Evolutionary conservation across 805 yeast genomes (phyloP).

Genomic region (Blastobotrys robertii): DNA sequence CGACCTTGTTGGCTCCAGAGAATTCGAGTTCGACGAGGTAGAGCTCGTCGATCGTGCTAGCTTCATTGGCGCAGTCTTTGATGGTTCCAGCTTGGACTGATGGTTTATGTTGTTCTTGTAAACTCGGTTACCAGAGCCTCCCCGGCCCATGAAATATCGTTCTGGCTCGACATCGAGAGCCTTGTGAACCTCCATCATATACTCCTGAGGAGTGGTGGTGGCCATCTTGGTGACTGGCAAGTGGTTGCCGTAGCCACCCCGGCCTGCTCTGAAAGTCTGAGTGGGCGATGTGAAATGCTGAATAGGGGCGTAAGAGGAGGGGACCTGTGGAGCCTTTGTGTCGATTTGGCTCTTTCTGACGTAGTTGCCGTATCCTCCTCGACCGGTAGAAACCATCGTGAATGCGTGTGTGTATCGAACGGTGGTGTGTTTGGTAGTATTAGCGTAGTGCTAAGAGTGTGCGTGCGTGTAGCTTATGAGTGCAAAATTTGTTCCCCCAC

Average conservation of each 20-base stretch:
- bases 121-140: constrained; percentile 29
- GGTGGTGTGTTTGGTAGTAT: background rate
- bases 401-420: background rate
- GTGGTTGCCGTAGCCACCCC: constrained; percentile 32
- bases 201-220: constrained; percentile 25
- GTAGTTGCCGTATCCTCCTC: constrained; percentile 27
- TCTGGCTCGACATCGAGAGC: constrained; percentile 25
- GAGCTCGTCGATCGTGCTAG: background rate
- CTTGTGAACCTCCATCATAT: constrained; percentile 25
- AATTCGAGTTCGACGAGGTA: background rate
- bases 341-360: constrained; percentile 5
- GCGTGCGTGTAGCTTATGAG: background rate
- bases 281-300: constrained; percentile 27
- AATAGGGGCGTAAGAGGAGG: constrained; percentile 27
- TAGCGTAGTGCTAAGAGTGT: no score
- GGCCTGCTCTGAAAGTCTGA: constrained; percentile 27
- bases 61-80: background rate
- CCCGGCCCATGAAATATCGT: constrained; percentile 29
- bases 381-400: constrained; percentile 23
- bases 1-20: constrained; percentile 2
- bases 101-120: background rate
- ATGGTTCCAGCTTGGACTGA: constrained; percentile 1
- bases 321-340: constrained; percentile 10
- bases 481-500: background rate
- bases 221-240: constrained; percentile 23